A percentile compares a stretch with the other conserved stretches of the same genome.
Evolutionary conservation across 2,329 filamentous ascomycete genomes (phyloP).

Genomic region (Emmonsia crescens): DNA sequence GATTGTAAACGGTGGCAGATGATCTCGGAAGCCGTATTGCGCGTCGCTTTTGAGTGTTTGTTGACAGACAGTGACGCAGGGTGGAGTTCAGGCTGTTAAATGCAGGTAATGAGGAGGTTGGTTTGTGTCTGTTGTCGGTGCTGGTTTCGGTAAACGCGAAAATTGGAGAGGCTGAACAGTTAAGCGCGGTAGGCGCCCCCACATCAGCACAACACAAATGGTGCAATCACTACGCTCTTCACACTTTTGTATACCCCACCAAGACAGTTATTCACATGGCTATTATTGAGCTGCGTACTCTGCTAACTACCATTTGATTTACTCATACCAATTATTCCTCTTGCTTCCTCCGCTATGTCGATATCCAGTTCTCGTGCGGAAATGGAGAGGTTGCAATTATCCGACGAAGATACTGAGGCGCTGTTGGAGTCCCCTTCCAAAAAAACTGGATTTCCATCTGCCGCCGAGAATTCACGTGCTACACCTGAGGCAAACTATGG

Average conservation of each 20-base stretch:
- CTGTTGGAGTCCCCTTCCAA: constrained; percentile 48
- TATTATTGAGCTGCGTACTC: not conserved
- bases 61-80: not conserved
- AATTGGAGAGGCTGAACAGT: not conserved
- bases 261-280: not conserved
- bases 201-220: not conserved
- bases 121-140: not conserved
- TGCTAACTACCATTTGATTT: not conserved
- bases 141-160: constrained; percentile 1
- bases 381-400: constrained; percentile 11
- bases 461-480: constrained; percentile 28
- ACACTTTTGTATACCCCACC: not conserved
- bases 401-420: constrained; percentile 43
- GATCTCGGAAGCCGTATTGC: not conserved
- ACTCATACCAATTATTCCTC: not conserved
- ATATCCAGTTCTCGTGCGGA: constrained; percentile 5
- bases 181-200: not conserved
- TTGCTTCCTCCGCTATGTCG: constrained; percentile 6
- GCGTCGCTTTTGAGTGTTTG: not conserved
- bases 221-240: too few species aligned
- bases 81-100: not conserved
- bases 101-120: not conserved
- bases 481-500: constrained; percentile 23
- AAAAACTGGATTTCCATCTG: constrained; percentile 22
- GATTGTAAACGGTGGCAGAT: not conserved